Base-by-base conservation (phyloP, 805 yeast genomes). In the Cyberlindnera japonica region DNA sequence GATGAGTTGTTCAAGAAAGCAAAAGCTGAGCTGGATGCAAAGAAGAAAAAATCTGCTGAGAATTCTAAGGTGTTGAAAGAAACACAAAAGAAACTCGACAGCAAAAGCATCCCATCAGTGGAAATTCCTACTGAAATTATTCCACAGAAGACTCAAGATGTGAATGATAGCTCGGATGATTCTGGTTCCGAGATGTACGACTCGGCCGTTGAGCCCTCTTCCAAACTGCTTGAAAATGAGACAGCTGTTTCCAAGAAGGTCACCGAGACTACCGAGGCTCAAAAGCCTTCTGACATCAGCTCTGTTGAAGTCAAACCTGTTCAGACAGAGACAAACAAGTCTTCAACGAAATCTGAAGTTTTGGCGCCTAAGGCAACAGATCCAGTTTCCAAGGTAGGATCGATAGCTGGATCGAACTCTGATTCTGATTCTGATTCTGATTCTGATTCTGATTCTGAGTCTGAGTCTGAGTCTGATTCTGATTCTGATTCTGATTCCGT, bases 391-490 rank as follows among this genome's bases (percentile, higher is more conserved):
- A 32, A 15, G 6, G 26, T 21, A 15, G 20, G 6, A 5, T 21
- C 26, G 8, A 9, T 13, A 5, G 10, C 13, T 10, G 19, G 25
- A 15, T 31, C 34, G 4, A 18, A 26, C 19, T 35, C 40, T 10
- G 33, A 68, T 69, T 43, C 75, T 48, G 28, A 68, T 67, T 68
- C 27, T 48, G 75, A 41, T 59, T 68, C 51, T 55, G 73, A 50
- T 59, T 68, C 40, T 13, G 39, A 27, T 9, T 43, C 54, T 1
- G 61, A 48, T 6, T 48, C 59, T 4, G 59, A 54, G 18, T 52
- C 51, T 12, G 57, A 42, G 12, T 45, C 17, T 12, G 30, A 44
- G 18, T 68, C 51, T 54, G 73, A 49, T 58, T 68, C 43, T 6
- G 39, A 32, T n/a, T 43, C 54, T 2, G 13, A 54, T 51, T 30